Percentiles rank a stretch among this genome's conserved stretches.
Conservation (phyloP, 2,329 filamentous ascomycete genomes). For the Cladorrhinum sp. region DNA sequence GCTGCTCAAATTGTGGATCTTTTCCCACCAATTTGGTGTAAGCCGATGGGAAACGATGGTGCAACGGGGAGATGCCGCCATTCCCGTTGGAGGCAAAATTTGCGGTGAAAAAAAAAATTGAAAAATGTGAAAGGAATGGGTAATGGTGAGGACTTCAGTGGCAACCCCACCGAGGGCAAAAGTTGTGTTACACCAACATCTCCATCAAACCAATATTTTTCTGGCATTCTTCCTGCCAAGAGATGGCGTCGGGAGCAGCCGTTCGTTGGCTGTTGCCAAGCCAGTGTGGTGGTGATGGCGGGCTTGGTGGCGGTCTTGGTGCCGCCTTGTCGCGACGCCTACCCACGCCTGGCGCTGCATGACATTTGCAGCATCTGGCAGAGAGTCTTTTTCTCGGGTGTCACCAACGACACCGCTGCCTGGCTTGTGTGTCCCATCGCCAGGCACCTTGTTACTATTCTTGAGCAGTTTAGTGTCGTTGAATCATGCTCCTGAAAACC, state of each 20-base stretch:
- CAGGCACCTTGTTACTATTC: no score
- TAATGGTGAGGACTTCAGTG: background rate
- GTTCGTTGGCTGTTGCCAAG: background rate
- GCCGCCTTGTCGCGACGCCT: background rate
- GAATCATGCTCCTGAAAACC: no score
- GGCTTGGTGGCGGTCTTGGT: constrained; percentile 2
- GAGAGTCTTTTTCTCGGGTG: background rate
- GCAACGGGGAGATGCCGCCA: background rate
- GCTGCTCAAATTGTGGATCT: background rate
- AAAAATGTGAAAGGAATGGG: background rate
- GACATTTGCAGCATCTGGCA: background rate
- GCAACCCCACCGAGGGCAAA: background rate
- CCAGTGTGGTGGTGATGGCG: background rate
- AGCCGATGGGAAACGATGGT: background rate
- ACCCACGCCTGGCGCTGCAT: background rate
- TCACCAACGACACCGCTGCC: background rate
- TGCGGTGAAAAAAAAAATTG: background rate
- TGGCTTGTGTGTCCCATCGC: background rate
- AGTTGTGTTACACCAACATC: no score
- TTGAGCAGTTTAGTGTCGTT: no score
- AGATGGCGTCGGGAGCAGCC: constrained; percentile 9
- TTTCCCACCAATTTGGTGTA: background rate
- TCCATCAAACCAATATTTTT: background rate
- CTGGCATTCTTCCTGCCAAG: constrained; percentile 1
- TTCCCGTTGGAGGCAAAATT: background rate